These are phyloP conservation scores for Phytophthora niederhauseri DNA, from an alignment of 352 stramenopile genomes.

Conservation along the genomic window DNA sequence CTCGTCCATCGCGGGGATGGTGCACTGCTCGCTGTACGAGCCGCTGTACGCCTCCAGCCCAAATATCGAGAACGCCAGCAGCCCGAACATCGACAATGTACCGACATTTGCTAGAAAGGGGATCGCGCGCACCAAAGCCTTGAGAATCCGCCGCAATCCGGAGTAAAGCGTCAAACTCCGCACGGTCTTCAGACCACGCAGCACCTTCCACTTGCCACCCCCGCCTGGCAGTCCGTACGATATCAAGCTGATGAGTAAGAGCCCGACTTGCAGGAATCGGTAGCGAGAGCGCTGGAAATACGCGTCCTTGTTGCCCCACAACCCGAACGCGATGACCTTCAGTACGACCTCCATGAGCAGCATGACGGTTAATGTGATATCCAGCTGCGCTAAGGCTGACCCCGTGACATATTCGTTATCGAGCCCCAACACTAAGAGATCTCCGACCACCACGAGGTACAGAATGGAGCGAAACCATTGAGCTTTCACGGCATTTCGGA, in stretches of 20 bases:
- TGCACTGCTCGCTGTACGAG: constrained; percentile 61
- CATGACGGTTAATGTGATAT: constrained; percentile 67
- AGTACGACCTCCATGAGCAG: constrained; percentile 62
- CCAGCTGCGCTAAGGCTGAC: constrained; percentile 37
- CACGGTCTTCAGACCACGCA: constrained; percentile 72
- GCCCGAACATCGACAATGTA: constrained; percentile 72
- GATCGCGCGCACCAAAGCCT: constrained; percentile 63
- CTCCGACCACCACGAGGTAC: constrained; percentile 50
- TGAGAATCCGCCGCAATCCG: constrained; percentile 70
- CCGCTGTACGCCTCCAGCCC: constrained; percentile 69
- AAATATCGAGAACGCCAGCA: constrained; percentile 84
- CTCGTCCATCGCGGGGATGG: constrained; percentile 12
- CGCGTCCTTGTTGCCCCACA: constrained; percentile 45
- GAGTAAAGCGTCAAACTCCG: constrained; percentile 69
- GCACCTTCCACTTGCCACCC: constrained; percentile 45
- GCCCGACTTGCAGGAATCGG: constrained; percentile 55
- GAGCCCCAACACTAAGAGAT: constrained; percentile 63
- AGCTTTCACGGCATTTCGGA: constrained; percentile 50
- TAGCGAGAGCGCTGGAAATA: constrained; percentile 60
- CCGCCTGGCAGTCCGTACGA: constrained; percentile 40
- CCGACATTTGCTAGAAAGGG: constrained; percentile 80
- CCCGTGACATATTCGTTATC: constrained; percentile 55
- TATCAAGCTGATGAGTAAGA: constrained; percentile 57
- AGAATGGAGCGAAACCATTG: constrained; percentile 51
- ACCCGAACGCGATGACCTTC: constrained; percentile 60